Base-by-base conservation (phyloP, 805 yeast species). In the Saturnispora silvae region DNA sequence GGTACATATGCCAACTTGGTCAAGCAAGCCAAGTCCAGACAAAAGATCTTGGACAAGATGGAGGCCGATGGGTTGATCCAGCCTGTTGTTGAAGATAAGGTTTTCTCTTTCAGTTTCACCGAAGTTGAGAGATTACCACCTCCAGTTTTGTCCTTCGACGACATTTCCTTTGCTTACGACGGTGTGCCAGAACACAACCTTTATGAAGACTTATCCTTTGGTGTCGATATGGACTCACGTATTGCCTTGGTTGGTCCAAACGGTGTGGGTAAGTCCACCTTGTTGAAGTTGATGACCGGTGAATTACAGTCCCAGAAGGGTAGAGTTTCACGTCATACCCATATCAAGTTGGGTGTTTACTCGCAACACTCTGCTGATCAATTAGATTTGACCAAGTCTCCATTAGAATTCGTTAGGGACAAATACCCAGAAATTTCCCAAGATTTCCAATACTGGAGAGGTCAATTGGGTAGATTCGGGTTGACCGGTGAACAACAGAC, bases 1-100 rank as follows among this genome's bases (percentile, higher is more conserved):
- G 98, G 98, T 87, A 92, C 98, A 39, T 92, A 92, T 67, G 97
- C 98, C 45, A 92, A 92, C 68, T 72, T 92, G 70, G 98, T 92
- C 42, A 85, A 83, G 63, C 98, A 92, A 68, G 98, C 98, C 48
- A 92, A 92, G 67, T 92, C 98, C 24, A 84, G 97, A 69, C 98
- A 92, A 74, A 92, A 92, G 80, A 92, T 92, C 60, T 72, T 92
- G 63, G 98, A 92, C 68, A 92, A 92, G 80, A 92, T 92, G 98
- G 98, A 92, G 69, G 97, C 98, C 51, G 98, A 92, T 61, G 98
- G 98, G 57, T 72, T 82, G 54, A 82, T 92, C 56, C 83, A 83
- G 66, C 80, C 94, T 38, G 98, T 92, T 51, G 86, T 75, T 40
- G 81, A 82, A 36, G 98, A 92, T 63, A 85, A 76, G 67, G 95